Conservation (phyloP, 164 flowering plant species). For the Berberis thunbergii region DNA sequence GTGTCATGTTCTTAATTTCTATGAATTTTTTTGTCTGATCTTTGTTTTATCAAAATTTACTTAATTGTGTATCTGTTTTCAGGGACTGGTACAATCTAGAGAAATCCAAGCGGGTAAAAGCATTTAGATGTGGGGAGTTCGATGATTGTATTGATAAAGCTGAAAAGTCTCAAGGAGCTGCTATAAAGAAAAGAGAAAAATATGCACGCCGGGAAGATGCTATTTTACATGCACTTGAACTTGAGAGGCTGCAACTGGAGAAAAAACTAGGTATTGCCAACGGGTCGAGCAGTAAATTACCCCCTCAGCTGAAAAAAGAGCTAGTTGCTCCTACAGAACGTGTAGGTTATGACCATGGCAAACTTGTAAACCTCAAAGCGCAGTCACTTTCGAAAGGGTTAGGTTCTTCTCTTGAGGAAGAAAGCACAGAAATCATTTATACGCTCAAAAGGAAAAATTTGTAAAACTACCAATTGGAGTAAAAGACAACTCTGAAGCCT, state of each 20-base stretch:
- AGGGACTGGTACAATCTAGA: conserved; percentile 99
- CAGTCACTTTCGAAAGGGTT: conserved; percentile 20
- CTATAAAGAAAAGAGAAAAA: conserved; percentile 87
- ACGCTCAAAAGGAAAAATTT: conserved; percentile 20
- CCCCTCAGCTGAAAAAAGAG: conserved; percentile 26
- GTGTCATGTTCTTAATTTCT: background rate
- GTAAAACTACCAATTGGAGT: conserved; percentile 29
- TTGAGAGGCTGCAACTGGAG: conserved; percentile 61
- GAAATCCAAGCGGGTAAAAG: conserved; percentile 93
- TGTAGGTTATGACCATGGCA: conserved; percentile 26
- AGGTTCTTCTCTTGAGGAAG: conserved; percentile 22
- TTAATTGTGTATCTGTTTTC: conserved; percentile 4
- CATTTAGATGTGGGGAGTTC: conserved; percentile 97
- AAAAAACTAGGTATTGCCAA: conserved; percentile 33
- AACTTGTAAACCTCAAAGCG: conserved; percentile 22
- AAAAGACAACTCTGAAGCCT: conserved; percentile 38
- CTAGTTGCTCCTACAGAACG: conserved; percentile 24
- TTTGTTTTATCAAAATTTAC: background rate
- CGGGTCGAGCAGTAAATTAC: conserved; percentile 20
- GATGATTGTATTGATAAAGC: conserved; percentile 92
- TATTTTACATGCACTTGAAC: conserved; percentile 96
- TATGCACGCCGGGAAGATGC: conserved; percentile 99
- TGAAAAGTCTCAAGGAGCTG: conserved; percentile 65
- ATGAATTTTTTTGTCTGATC: background rate
- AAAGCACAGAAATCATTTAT: conserved; percentile 12